A percentile compares a stretch with the other conserved stretches of the same genome.
Conservation (phyloP, 345 rosid genomes). For the Euphorbia peplus region DNA sequence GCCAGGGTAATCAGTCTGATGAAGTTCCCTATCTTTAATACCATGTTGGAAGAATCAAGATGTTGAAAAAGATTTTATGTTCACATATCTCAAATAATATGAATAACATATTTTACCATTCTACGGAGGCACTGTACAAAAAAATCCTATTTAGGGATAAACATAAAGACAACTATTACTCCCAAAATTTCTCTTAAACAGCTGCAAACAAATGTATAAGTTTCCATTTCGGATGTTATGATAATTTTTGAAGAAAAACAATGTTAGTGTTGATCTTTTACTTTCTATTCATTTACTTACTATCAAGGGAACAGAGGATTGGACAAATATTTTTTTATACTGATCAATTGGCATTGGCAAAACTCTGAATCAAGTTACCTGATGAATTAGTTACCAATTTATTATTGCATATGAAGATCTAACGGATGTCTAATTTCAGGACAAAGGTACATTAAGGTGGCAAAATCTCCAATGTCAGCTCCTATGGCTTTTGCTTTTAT, state of each 20-base stretch:
- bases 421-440: slow-evolving; percentile 41
- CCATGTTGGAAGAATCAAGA: no score
- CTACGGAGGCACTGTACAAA: no score
- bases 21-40: no score
- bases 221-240: not conserved
- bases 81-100: no score
- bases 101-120: no score
- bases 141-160: no score
- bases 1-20: no score
- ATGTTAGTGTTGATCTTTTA: not conserved
- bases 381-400: slow-evolving; percentile 1
- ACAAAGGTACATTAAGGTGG: slow-evolving; percentile 68
- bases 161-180: no score
- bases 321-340: not conserved
- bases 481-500: slow-evolving; percentile 70
- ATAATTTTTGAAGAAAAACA: not conserved
- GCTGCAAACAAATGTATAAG: not conserved
- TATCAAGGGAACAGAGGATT: no score
- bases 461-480: slow-evolving; percentile 80
- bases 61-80: no score
- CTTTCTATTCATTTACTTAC: no score
- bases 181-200: not conserved
- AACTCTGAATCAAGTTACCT: not conserved
- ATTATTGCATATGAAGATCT: not conserved
- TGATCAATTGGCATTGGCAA: not conserved